Conservation (phyloP, 192 early-diverging fungal species). For the Mortierella antarctica region DNA sequence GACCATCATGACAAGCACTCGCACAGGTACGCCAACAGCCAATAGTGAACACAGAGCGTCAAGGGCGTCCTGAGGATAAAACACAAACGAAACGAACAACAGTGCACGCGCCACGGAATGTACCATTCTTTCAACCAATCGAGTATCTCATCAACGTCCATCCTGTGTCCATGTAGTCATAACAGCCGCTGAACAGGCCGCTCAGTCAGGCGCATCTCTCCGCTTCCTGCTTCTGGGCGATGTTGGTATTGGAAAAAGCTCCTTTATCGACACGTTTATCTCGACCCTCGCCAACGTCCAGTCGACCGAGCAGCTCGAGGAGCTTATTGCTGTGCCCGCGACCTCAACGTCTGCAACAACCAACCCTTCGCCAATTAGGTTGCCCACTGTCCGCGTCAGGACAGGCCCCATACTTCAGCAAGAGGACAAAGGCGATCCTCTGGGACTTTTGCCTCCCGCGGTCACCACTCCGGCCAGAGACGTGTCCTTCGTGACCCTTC, state of each 20-base stretch:
- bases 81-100: too few relatives aligned
- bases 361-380: background rate
- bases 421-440: conserved; percentile 9
- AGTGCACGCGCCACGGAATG: too few relatives aligned
- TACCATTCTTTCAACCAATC: too few relatives aligned
- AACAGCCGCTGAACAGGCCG: background rate
- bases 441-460: conserved; percentile 31
- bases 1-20: too few relatives aligned
- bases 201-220: conserved; percentile 6
- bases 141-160: too few relatives aligned
- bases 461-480: conserved; percentile 23
- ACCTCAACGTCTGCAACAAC: background rate
- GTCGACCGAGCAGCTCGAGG: conserved; percentile 17
- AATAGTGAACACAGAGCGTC: too few relatives aligned
- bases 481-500: conserved; percentile 34
- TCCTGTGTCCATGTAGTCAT: background rate
- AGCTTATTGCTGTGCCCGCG: conserved; percentile 2
- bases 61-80: too few relatives aligned
- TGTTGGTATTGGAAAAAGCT: conserved; percentile 38
- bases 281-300: conserved; percentile 27
- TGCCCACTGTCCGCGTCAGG: conserved; percentile 9
- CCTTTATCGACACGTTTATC: conserved; percentile 44
- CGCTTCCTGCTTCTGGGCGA: conserved; percentile 46
- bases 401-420: conserved; percentile 11
- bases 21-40: too few relatives aligned